Evolutionary conservation across 176 grass and related monocot species (phyloP), one percentile per base, ranked within the genome.

Genomic region (Hordeum marinum): DNA sequence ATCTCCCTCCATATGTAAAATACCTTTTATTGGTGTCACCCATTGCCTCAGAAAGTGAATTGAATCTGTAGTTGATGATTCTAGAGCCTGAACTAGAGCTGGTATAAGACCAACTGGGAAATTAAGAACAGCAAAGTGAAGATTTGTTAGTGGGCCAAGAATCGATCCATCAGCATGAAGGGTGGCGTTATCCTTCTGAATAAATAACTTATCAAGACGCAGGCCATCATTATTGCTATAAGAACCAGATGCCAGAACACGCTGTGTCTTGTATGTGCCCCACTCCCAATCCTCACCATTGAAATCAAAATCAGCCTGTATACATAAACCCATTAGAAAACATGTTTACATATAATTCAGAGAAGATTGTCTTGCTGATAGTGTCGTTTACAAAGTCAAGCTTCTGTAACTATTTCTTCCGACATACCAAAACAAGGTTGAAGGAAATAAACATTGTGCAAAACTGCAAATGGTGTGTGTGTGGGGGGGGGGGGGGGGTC

Each of bases 1-100:
- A 90, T 98, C 96, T 60, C 96, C 96, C 85, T 98, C 96, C 96
- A 98, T 98, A 77, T 98, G 96, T 70, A 98, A 85, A 89, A 98
- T 98, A 65, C 96, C 96, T 85, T 93, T 95, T 58, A 98, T 88
- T 52, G 96, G 93, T 83, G 93, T 91, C 67, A 98, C 83, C 96
- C 93, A 98, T 77, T 98, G 93, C 87, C 96, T 91, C 75, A 98
- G 86, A 87, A 93, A 93, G 82, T 95, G 93, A 41, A 95, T 93
- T 52, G 91, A 98, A 37, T 95, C 91, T 77, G 85, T 95, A 25
- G 93, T 92, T 71, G 91, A 95, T 40, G 96, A 94, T 93, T 98
- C 96, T 80, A 98, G 80, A 87, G 94, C 91, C 81, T 98, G 96
- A 83, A 90, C 93, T 83, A 98, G 85, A 50, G 93, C 94, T 42